Evolutionary conservation across 352 stramenopile genomes (phyloP).

Genomic region (Phytophthora chlamydospora): DNA sequence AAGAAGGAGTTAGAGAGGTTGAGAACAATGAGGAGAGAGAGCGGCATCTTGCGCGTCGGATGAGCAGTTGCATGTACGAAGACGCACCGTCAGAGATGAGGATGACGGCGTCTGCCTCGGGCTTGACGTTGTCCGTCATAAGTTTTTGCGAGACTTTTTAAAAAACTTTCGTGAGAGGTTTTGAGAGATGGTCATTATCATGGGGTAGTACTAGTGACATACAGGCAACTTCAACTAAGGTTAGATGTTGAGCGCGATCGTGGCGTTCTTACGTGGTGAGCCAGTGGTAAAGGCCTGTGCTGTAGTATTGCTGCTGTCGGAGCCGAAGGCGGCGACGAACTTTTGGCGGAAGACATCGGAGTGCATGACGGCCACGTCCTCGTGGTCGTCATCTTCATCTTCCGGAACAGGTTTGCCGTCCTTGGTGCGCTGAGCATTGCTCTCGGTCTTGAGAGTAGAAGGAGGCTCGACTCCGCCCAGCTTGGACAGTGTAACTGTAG

Average conservation of each 20-base stretch:
- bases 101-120: conserved; percentile 37
- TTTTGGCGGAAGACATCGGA: conserved; percentile 35
- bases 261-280: conserved; percentile 43
- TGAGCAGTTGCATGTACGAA: not conserved
- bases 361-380: conserved; percentile 33
- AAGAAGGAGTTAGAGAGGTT: not conserved
- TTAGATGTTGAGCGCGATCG: conserved; percentile 20
- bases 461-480: conserved; percentile 26
- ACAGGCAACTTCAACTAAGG: conserved; percentile 18
- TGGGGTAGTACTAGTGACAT: conserved; percentile 6
- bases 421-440: conserved; percentile 9
- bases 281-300: conserved; percentile 1
- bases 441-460: conserved; percentile 27
- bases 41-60: not conserved
- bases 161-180: not conserved
- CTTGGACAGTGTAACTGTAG: conserved; percentile 1
- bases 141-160: not conserved
- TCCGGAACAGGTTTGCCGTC: conserved; percentile 15
- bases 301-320: not conserved
- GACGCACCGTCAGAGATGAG: conserved; percentile 59
- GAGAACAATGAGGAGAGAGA: conserved; percentile 6
- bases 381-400: conserved; percentile 30
- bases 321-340: conserved; percentile 7
- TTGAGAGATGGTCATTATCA: not conserved
- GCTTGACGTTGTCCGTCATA: conserved; percentile 34